Percentiles rank a stretch among this genome's conserved stretches.
Evolutionary conservation across 2,329 filamentous ascomycete species (phyloP).

Genomic region (Beauveria sp.): DNA sequence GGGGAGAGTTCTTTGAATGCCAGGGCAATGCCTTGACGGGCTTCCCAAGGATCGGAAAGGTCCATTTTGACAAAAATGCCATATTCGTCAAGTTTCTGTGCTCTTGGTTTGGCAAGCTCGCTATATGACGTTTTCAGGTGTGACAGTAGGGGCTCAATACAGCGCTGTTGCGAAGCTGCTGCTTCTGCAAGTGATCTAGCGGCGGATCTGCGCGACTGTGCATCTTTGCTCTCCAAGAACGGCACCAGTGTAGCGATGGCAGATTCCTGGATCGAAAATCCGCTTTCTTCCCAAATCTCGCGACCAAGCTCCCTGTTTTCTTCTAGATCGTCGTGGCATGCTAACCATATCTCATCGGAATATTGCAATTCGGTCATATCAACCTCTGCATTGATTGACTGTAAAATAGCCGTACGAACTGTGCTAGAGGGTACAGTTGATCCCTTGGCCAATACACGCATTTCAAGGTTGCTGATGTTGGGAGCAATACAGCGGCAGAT

Average conservation of each 20-base stretch:
- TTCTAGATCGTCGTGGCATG: slow-evolving; percentile 80
- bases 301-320: slow-evolving; percentile 78
- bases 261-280: slow-evolving; percentile 59
- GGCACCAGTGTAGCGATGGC: slow-evolving; percentile 62
- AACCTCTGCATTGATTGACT: slow-evolving; percentile 84
- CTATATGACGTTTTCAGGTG: slow-evolving; percentile 64
- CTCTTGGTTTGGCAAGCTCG: slow-evolving; percentile 72
- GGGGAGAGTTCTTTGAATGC: slow-evolving; percentile 76
- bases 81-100: slow-evolving; percentile 81
- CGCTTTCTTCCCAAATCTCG: slow-evolving; percentile 94
- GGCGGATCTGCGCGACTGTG: slow-evolving; percentile 74
- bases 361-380: slow-evolving; percentile 83
- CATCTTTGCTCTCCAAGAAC: slow-evolving; percentile 74
- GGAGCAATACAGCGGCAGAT: slow-evolving; percentile 76
- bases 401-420: slow-evolving; percentile 77
- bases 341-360: slow-evolving; percentile 88
- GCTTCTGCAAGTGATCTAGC: slow-evolving; percentile 75
- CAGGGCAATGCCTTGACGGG: slow-evolving; percentile 78
- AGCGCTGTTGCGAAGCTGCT: slow-evolving; percentile 50
- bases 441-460: slow-evolving; percentile 68
- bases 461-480: slow-evolving; percentile 68
- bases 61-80: slow-evolving; percentile 92
- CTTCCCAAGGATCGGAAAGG: slow-evolving; percentile 83
- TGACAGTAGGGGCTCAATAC: slow-evolving; percentile 54
- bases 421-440: slow-evolving; percentile 70